Percentiles rank a stretch among this genome's conserved stretches.
Evolutionary conservation across 495 filamentous ascomycete species (phyloP).

Genomic region (Rhypophila decipiens): DNA sequence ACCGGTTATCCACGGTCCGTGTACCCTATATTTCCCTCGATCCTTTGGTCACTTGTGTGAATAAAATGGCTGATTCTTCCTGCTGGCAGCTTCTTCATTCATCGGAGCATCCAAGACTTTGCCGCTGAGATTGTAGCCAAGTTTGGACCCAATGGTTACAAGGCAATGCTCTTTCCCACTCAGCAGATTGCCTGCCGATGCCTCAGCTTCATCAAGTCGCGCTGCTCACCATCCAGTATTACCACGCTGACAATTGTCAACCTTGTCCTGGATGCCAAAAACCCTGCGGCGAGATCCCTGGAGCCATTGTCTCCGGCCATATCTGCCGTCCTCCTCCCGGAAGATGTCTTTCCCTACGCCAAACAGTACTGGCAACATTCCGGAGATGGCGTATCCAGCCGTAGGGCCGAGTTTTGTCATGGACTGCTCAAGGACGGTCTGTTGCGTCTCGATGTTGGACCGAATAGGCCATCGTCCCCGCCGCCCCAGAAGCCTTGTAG

Average conservation of each 20-base stretch:
- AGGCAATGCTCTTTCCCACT: constrained; percentile 78
- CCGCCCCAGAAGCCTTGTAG: constrained; percentile 46
- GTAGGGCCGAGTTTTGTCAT: constrained; percentile 84
- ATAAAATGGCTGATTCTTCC: constrained; percentile 2
- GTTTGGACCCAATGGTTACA: constrained; percentile 54
- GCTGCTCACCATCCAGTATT: constrained; percentile 40
- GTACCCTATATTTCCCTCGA: not conserved
- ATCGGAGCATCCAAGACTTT: constrained; percentile 73
- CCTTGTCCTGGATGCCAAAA: constrained; percentile 51
- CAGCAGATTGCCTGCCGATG: constrained; percentile 60
- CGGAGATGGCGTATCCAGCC: constrained; percentile 90
- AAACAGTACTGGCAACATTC: constrained; percentile 96
- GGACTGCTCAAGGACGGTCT: constrained; percentile 63
- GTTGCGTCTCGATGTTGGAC: constrained; percentile 48
- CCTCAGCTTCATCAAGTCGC: constrained; percentile 59
- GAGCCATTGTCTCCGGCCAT: constrained; percentile 41
- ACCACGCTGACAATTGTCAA: constrained; percentile 58
- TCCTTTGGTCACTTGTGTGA: not conserved
- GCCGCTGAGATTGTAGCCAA: constrained; percentile 58
- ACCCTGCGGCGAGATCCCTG: constrained; percentile 41
- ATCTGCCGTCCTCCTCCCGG: constrained; percentile 66
- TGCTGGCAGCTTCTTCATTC: constrained; percentile 75
- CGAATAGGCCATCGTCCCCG: constrained; percentile 7
- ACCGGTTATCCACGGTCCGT: constrained; percentile 80
- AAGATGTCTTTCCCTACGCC: constrained; percentile 57